These are phyloP conservation scores for Ogataea salicorniae DNA, from an alignment of 805 yeast species.

Conservation along the genomic window DNA sequence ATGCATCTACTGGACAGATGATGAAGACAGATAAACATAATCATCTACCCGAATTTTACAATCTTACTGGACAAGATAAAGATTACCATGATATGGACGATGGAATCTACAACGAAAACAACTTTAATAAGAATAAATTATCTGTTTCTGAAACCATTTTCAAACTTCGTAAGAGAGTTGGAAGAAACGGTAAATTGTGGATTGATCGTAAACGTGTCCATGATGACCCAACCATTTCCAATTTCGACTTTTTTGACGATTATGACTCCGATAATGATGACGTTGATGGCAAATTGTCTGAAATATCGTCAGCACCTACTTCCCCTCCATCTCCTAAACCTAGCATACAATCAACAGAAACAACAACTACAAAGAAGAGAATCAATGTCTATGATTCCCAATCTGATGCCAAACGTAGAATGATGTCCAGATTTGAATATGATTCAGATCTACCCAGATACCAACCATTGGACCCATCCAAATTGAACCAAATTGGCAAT, in stretches of 20 bases:
- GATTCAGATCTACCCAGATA: slow-evolving; percentile 39
- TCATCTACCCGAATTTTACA: slow-evolving; percentile 40
- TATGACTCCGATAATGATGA: slow-evolving; percentile 4
- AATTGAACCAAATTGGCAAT: slow-evolving; percentile 73
- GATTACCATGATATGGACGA: slow-evolving; percentile 14
- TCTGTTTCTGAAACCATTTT: slow-evolving; percentile 46
- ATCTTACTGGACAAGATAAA: slow-evolving; percentile 26
- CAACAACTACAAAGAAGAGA: slow-evolving; percentile 13
- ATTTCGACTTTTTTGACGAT: slow-evolving; percentile 3
- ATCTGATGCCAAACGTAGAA: slow-evolving; percentile 32
- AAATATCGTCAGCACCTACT: slow-evolving; percentile 4
- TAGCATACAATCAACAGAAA: neutral
- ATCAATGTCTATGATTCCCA: slow-evolving; percentile 32
- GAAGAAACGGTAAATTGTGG: slow-evolving; percentile 64
- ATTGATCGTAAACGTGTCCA: slow-evolving; percentile 61
- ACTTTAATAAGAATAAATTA: slow-evolving; percentile 16
- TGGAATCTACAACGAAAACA: slow-evolving; percentile 16
- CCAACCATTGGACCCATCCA: slow-evolving; percentile 74
- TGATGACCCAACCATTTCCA: slow-evolving; percentile 15
- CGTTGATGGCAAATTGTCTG: slow-evolving; percentile 20
- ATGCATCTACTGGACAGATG: slow-evolving; percentile 47
- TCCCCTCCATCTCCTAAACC: slow-evolving; percentile 3
- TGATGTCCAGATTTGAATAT: slow-evolving; percentile 46
- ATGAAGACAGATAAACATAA: slow-evolving; percentile 35
- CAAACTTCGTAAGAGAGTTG: slow-evolving; percentile 68